A percentile compares a stretch with the other conserved stretches of the same genome.
These are phyloP conservation scores for Picochlorum sp. DNA, from an alignment of 139 green algal genomes.

Conservation along the genomic window DNA sequence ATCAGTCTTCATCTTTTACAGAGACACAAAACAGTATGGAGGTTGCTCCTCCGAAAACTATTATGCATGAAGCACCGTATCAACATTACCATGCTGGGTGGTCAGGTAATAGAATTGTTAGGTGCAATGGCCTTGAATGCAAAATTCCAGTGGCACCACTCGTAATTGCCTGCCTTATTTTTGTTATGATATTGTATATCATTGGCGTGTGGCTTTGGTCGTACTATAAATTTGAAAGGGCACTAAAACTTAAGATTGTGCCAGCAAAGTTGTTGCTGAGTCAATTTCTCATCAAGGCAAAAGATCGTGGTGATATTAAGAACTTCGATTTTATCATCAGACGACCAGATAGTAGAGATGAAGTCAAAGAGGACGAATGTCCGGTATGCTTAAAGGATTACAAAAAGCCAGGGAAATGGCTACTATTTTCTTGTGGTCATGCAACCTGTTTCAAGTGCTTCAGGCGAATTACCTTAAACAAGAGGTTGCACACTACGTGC, in stretches of 20 bases:
- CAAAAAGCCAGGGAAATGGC: neutral
- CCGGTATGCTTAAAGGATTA: neutral
- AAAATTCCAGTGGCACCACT: neutral
- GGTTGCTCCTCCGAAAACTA: too few species aligned
- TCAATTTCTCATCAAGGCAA: neutral
- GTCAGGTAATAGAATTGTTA: too few species aligned
- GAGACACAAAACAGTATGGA: too few species aligned
- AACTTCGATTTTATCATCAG: neutral
- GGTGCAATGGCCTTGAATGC: neutral
- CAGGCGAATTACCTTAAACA: neutral
- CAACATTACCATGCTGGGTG: neutral
- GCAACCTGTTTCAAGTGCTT: conserved; percentile 1
- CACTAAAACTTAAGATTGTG: neutral
- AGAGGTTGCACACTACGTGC: neutral
- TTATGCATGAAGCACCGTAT: neutral
- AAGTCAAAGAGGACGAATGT: neutral
- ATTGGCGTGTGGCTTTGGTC: neutral
- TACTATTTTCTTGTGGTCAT: conserved; percentile 5
- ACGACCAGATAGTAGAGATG: neutral
- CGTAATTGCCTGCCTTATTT: neutral
- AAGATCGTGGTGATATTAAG: neutral
- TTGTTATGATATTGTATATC: neutral
- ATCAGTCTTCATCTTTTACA: too few species aligned
- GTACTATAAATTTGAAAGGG: neutral
- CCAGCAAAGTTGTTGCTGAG: neutral